Base-by-base conservation (phyloP, 2,329 filamentous ascomycete genomes). In the Fusarium nanum region DNA sequence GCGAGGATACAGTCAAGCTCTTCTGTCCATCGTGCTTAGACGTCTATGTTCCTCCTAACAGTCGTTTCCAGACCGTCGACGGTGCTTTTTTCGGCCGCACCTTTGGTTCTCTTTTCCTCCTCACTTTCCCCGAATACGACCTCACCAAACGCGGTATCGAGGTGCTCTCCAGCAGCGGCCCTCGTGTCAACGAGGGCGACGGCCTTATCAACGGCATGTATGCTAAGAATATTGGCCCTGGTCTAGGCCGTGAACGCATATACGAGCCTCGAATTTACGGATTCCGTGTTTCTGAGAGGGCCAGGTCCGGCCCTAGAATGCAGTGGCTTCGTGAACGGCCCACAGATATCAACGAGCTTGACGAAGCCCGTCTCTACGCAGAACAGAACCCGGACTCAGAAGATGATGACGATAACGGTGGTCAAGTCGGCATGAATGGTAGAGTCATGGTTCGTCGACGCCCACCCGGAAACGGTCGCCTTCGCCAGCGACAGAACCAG, bases 1-100 rank as follows among this genome's bases (percentile, higher is more conserved):
- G 96, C 70, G 92, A 97, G 80, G 95, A 99, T 77, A 99, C 96
- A 0, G 96, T 99, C 77, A 99, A 99, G 84, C 89, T 99, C 23
- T 99, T 98, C 83, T 99, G 96, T 79, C 96, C 96, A 4, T 94
- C 93, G 67, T 99, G 96, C 81, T 88, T 98, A 72, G 96, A 99
- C 78, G 93, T 98, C 76, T 99, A 98, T 81, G 96, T 96, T 1
- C 96, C 96, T 6, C 96, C 96, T 42, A 99, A 98, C 84, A 97
- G 93, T 76, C 90, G 96, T 22, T 99, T 98, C 79, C 96, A 98
- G 81, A 95, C 93, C 5, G 96, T 99, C 34, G 96, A 99, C 74
- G 96, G 96, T 56, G 96, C 96, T 48, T 99, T 98, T 84, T 99
- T 99, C 77, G 96, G 96, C 49, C 95, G 96, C 56, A 99, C 96